phyloP scores from a whole-genome alignment of 2,329 filamentous ascomycete genomes.

The Trichoderma oligosporum region DNA sequence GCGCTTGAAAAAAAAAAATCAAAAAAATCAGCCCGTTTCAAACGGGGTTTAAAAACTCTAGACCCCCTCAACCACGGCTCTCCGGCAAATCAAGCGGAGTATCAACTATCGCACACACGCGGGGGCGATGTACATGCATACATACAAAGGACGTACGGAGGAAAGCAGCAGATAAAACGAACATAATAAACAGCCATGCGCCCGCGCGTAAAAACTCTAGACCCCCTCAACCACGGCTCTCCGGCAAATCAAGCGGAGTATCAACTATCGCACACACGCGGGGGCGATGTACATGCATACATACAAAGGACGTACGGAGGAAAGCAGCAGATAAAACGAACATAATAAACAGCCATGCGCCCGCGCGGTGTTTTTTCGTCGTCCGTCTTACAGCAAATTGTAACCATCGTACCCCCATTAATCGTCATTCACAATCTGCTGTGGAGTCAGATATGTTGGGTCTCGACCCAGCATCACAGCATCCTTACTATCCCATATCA shows the following conservation, averaged over 20 bases:
- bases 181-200: no score
- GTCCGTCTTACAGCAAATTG: background rate
- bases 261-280: background rate
- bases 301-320: background rate
- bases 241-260: slow-evolving; percentile 1
- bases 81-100: slow-evolving; percentile 2
- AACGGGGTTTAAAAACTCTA: background rate
- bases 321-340: background rate
- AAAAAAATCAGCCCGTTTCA: slow-evolving; percentile 7
- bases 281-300: background rate
- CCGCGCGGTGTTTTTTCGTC: no score
- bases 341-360: no score
- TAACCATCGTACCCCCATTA: background rate
- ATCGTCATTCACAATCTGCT: background rate
- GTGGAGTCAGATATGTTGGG: background rate
- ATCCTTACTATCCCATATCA: background rate
- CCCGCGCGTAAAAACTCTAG: background rate
- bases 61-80: background rate
- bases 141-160: background rate
- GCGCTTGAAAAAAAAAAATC: background rate
- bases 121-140: background rate
- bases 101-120: background rate
- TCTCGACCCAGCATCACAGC: background rate
- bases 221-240: background rate
- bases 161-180: background rate